Base-by-base conservation (phyloP, 1,139 yeast genomes). In the Candida neerlandica region DNA sequence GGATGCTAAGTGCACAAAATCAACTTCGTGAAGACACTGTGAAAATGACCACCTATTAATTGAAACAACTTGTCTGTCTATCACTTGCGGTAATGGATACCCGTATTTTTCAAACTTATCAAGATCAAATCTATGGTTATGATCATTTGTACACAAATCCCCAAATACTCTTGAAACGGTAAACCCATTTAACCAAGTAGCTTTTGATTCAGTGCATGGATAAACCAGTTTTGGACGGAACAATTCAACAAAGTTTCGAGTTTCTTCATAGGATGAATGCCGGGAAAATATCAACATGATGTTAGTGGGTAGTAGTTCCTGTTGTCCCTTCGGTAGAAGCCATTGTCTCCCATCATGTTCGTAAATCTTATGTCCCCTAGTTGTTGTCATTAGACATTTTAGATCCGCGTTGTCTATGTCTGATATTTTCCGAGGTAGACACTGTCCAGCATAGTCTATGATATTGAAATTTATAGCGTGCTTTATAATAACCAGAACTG, bases 241-340 rank as follows among this genome's bases (percentile, higher is more conserved):
- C 32, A 66, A 37, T 9, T 62, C 52, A 0, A 80, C 59, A 11
- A 83, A 69, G 2, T 67, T 55, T n/a, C 65, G 51, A 9, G 73
- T 63, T 56, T 82, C 87, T 2, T 69, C 53, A 51, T 69, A 78
- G 0, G 85, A 80, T 1, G 86, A 80, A 54, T 83, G 87, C 29
- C 86, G 62, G 1, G 86, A 80, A 58, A 77, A 82, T 26, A 75
- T 62, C 35, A 77, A 67, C 48, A 66, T 65, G 0, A 80, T 51
- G 10, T 69, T 71, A 9, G 63, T 65, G 0, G 82, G 81, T 6
- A 81, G 65, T 5, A 79, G 57, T 16, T 65, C 67, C 0, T 58
- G 51, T 0, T 66, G 59, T 3, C 64, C 65, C 11, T 52, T 48
- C 0, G 75, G 69, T 11, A 62, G 59, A 30, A 67, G 49, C 76